These are phyloP conservation scores for Chalaropsis ovoidea DNA, from an alignment of 2,329 filamentous ascomycete species.

Conservation along the genomic window DNA sequence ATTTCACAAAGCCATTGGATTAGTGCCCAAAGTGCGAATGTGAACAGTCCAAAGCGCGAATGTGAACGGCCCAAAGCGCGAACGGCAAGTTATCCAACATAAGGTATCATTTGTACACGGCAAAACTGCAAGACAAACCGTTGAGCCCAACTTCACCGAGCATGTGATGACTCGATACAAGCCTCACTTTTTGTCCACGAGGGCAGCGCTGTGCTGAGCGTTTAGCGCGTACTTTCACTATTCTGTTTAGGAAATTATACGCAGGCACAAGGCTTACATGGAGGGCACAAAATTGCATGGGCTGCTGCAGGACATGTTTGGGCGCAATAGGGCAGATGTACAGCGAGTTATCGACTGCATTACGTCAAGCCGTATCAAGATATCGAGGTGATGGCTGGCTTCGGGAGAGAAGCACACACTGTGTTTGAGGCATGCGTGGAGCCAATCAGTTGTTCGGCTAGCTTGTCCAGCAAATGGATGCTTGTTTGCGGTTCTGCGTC, in stretches of 20 bases:
- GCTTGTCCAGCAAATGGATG: not conserved
- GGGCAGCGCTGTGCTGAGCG: not conserved
- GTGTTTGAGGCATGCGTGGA: too few relatives aligned
- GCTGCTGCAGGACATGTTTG: not conserved
- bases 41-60: too few relatives aligned
- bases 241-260: not conserved
- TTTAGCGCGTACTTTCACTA: not conserved
- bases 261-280: not conserved
- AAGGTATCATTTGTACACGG: not conserved
- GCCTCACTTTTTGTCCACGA: not conserved
- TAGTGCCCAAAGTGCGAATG: too few relatives aligned
- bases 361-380: too few relatives aligned
- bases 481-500: not conserved
- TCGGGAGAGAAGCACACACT: too few relatives aligned
- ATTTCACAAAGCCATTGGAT: too few relatives aligned
- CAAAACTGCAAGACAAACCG: not conserved
- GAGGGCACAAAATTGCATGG: not conserved
- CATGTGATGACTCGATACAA: not conserved
- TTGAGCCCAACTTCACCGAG: not conserved
- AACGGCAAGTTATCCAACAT: too few relatives aligned
- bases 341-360: too few relatives aligned
- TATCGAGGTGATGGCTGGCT: too few relatives aligned
- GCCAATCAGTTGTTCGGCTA: not conserved
- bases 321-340: not conserved
- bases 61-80: too few relatives aligned